Percentiles rank a stretch among this genome's conserved stretches.
Evolutionary conservation across 495 filamentous ascomycete genomes (phyloP).

Genomic region (Neurospora sp.): DNA sequence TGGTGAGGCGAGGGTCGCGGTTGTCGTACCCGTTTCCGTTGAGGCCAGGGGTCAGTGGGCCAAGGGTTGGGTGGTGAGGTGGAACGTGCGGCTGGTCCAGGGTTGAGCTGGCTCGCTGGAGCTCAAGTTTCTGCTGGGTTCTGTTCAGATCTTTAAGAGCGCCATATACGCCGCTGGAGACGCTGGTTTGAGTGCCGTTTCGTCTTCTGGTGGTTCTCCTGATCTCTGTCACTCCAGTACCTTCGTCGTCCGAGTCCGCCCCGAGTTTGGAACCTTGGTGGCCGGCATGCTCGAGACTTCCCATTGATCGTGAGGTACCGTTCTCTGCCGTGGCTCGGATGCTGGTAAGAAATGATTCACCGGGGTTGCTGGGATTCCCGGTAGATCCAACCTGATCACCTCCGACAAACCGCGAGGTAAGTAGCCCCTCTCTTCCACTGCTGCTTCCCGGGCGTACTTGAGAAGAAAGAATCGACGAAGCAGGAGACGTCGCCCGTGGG

Average conservation of each 20-base stretch:
- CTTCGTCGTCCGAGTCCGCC: slow-evolving; percentile 4
- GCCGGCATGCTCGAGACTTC: slow-evolving; percentile 13
- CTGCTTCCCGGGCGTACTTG: slow-evolving; percentile 29
- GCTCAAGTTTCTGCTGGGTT: slow-evolving; percentile 62
- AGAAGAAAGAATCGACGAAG: slow-evolving; percentile 5
- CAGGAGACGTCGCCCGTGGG: slow-evolving; percentile 29
- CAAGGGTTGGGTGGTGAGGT: slow-evolving; percentile 26
- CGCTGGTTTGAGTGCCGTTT: slow-evolving; percentile 6
- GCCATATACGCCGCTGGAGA: slow-evolving; percentile 8
- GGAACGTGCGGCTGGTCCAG: slow-evolving; percentile 36
- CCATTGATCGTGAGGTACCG: slow-evolving; percentile 12
- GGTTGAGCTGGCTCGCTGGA: slow-evolving; percentile 55
- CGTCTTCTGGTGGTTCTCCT: slow-evolving; percentile 23
- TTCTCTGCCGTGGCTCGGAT: slow-evolving; percentile 1
- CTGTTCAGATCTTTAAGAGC: slow-evolving; percentile 45
- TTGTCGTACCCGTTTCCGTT: slow-evolving; percentile 32
- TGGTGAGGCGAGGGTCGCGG: slow-evolving; percentile 42
- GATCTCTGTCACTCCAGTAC: slow-evolving; percentile 15
- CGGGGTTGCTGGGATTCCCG: slow-evolving; percentile 1
- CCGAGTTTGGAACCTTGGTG: slow-evolving; percentile 1
- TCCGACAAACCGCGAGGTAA: slow-evolving; percentile 42
- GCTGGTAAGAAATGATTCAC: slow-evolving; percentile 18
- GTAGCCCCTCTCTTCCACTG: slow-evolving; percentile 32
- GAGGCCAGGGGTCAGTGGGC: slow-evolving; percentile 20
- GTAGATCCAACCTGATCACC: neutral